phyloP scores from a whole-genome alignment of 1,139 yeast genomes.

The Yamadazyma songkhlaensis region DNA sequence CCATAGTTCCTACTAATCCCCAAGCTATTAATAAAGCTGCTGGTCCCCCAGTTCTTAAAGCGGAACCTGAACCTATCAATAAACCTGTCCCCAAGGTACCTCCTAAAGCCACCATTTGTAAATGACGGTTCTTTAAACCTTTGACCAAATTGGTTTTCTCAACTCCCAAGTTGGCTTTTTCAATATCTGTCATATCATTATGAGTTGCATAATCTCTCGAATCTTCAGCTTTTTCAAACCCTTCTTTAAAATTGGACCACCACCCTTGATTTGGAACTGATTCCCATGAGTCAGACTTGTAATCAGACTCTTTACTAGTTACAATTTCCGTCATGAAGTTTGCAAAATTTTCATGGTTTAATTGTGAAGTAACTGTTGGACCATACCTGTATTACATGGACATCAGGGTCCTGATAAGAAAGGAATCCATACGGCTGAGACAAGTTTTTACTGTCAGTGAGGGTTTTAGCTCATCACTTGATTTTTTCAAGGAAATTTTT shows the following conservation, averaged over 20 bases:
- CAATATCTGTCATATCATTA: constrained; percentile 19
- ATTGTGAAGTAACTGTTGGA: too few species aligned
- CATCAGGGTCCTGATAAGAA: too few species aligned
- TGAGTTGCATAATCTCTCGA: constrained; percentile 15
- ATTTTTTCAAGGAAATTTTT: constrained; percentile 5
- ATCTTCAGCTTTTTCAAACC: constrained; percentile 30
- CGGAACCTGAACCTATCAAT: constrained; percentile 72
- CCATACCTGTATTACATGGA: too few species aligned
- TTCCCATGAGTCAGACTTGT: too few species aligned
- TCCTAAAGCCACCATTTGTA: constrained; percentile 65
- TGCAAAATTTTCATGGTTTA: too few species aligned
- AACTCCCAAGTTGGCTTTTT: constrained; percentile 26
- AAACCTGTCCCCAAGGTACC: constrained; percentile 69
- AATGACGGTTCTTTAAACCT: constrained; percentile 47
- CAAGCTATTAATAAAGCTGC: constrained; percentile 73
- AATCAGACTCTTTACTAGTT: too few species aligned
- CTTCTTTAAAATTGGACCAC: constrained; percentile 26
- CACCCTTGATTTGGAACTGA: constrained; percentile 5
- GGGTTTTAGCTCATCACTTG: constrained; percentile 5
- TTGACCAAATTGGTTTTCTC: constrained; percentile 35
- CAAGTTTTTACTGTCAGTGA: not conserved
- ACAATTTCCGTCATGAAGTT: too few species aligned
- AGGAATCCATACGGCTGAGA: too few species aligned
- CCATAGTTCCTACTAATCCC: constrained; percentile 63
- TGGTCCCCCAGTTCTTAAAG: constrained; percentile 74